Conservation (phyloP, 345 rosid genomes). For the Combretum micranthum region DNA sequence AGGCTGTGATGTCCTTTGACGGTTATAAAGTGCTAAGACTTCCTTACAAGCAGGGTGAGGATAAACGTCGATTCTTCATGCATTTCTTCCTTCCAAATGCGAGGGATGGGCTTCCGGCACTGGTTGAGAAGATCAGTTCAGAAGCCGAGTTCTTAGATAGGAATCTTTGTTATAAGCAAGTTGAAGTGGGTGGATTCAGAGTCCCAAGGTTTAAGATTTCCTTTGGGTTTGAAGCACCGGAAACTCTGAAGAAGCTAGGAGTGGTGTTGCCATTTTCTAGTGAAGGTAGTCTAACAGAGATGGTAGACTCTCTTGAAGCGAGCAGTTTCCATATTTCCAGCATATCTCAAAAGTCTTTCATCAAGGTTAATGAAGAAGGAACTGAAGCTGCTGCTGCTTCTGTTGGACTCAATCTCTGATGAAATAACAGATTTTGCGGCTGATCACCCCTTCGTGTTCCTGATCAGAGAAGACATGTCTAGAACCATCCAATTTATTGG, state of each 20-base stretch:
- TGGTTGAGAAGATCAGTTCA: neutral
- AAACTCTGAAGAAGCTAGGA: conserved; percentile 9
- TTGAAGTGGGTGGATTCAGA: conserved; percentile 2
- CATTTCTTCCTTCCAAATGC: too few relatives aligned
- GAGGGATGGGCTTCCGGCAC: too few relatives aligned
- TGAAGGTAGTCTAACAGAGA: conserved; percentile 11
- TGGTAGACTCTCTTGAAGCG: conserved; percentile 12
- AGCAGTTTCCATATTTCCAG: conserved; percentile 3
- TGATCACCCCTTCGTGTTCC: conserved; percentile 7
- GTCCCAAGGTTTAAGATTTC: conserved; percentile 15
- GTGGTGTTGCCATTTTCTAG: conserved; percentile 4
- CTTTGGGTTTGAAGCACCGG: too few relatives aligned
- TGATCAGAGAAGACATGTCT: conserved; percentile 6
- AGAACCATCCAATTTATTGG: conserved; percentile 2
- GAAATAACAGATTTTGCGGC: neutral
- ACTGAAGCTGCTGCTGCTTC: conserved; percentile 18
- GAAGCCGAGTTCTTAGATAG: neutral
- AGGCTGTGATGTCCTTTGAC: neutral
- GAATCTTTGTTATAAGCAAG: neutral
- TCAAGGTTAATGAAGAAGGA: conserved; percentile 14
- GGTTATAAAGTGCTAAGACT: conserved; percentile 2
- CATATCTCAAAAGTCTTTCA: conserved; percentile 12
- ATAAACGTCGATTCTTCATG: too few relatives aligned
- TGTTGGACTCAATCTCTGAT: neutral
- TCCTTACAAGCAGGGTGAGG: neutral